phyloP scores from a whole-genome alignment of 495 filamentous ascomycete species.

The Thermothielavioides terrestris region DNA sequence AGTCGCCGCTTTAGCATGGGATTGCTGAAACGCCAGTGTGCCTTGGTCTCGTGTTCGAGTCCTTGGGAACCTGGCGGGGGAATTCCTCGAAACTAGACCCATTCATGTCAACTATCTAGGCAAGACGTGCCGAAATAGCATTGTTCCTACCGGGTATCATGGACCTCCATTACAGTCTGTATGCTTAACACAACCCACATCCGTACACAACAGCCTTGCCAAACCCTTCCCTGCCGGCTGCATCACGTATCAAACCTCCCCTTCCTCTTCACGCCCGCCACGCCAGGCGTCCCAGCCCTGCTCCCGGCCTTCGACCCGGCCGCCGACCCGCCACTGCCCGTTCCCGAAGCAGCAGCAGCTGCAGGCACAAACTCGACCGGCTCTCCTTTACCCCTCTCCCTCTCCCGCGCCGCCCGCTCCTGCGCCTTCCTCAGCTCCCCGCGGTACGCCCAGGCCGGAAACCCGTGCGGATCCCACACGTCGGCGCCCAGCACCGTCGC shows the following conservation, averaged over 20 bases:
- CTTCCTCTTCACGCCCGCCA: conserved; percentile 39
- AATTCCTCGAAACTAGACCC: too few relatives aligned
- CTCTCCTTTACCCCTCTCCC: conserved; percentile 50
- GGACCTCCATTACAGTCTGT: neutral
- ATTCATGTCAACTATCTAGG: too few relatives aligned
- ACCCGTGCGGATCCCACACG: conserved; percentile 56
- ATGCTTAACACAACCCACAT: too few relatives aligned
- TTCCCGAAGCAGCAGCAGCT: conserved; percentile 14
- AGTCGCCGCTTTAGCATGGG: neutral
- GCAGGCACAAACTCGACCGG: conserved; percentile 70
- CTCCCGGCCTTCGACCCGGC: conserved; percentile 25
- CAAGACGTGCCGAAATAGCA: too few relatives aligned
- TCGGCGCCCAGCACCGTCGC: conserved; percentile 58
- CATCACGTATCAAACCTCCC: conserved; percentile 41
- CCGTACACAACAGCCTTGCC: neutral
- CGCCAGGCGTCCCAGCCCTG: conserved; percentile 27
- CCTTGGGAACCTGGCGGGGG: neutral
- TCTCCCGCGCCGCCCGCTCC: conserved; percentile 48
- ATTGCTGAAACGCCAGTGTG: neutral
- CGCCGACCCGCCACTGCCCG: conserved; percentile 17
- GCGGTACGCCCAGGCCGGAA: conserved; percentile 66
- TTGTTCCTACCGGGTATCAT: neutral
- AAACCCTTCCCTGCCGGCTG: neutral
- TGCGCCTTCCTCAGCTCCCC: conserved; percentile 62
- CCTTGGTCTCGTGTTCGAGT: too few relatives aligned